Evolutionary conservation across 2,329 filamentous ascomycete species (phyloP), one percentile per base, ranked within the genome.

Genomic region (Nemania serpens): DNA sequence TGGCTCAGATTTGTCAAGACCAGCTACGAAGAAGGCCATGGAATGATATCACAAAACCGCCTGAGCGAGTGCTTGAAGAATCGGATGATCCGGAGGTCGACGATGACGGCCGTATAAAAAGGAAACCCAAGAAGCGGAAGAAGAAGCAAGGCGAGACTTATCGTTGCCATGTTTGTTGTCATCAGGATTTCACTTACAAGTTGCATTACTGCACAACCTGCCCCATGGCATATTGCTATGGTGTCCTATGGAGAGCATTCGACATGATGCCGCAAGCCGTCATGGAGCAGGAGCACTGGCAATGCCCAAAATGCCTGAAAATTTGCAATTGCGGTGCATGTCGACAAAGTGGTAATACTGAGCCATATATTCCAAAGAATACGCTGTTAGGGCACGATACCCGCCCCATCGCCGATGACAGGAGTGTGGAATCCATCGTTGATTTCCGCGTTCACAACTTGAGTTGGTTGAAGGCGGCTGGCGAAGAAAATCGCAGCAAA

Each of bases 1-100:
- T 96, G 7, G 94, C 94, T 5, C 90, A 97, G 69, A 88, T 98
- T n/a, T 98, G 93, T 73, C 94, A 97, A 74, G 91, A 96, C 66
- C 91, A 97, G 69, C 79, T 98, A 15, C 87, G 85, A 64, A 79
- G 84, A 55, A 85, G 95, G 36, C 93, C 94, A 0, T 97, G 89
- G 82, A 89, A 89, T 18, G 91, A 97, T 70, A 88, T 93, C 50
- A 90, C 85, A 9, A 90, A 90, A 66, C 83, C 85, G 3, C 75
- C 74, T 2, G 76, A 73, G 71, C 55, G 58, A 15, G 55, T 64
- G 36, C 51, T 65, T 5, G 71, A 73, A 49, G 68, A 69, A 20
- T 68, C 67, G 2, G 69, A 70, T 10, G 80, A 82, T 43, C 74
- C 86, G 4, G 84, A 88, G 45, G 81, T 88, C 1, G 85, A 89